Evolutionary conservation across 305 asterid species (phyloP).

Genomic region (Fraxinus dipetala): DNA sequence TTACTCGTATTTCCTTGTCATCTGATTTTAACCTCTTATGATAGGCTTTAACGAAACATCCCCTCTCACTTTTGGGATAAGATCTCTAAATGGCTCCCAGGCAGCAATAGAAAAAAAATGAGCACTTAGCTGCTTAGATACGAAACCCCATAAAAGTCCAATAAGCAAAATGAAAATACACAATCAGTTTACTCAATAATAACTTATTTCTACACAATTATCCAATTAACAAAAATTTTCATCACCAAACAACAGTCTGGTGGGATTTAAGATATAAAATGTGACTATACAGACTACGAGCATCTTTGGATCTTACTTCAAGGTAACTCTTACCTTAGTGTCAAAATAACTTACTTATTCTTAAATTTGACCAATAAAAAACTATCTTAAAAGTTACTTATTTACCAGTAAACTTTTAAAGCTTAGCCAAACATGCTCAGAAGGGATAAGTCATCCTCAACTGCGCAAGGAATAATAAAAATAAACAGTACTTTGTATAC

Average conservation of each 20-base stretch:
- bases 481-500: background rate
- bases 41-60: constrained; percentile 73
- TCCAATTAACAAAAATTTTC: background rate
- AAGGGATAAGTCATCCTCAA: background rate
- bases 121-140: constrained; percentile 7
- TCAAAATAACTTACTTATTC: no score
- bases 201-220: background rate
- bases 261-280: background rate
- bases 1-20: constrained; percentile 78
- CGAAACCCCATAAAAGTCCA: background rate
- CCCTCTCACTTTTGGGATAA: constrained; percentile 87
- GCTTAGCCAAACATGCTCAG: background rate
- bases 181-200: background rate
- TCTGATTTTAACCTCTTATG: constrained; percentile 86
- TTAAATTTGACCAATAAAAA: no score
- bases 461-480: background rate
- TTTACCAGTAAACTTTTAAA: background rate
- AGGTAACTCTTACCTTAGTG: background rate
- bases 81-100: constrained; percentile 95
- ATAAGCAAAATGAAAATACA: constrained; percentile 10
- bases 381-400: background rate
- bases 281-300: background rate
- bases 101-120: constrained; percentile 39
- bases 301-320: background rate
- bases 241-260: background rate